phyloP scores from a whole-genome alignment of 78 protist species.

The Emiliania huxleyi region DNA sequence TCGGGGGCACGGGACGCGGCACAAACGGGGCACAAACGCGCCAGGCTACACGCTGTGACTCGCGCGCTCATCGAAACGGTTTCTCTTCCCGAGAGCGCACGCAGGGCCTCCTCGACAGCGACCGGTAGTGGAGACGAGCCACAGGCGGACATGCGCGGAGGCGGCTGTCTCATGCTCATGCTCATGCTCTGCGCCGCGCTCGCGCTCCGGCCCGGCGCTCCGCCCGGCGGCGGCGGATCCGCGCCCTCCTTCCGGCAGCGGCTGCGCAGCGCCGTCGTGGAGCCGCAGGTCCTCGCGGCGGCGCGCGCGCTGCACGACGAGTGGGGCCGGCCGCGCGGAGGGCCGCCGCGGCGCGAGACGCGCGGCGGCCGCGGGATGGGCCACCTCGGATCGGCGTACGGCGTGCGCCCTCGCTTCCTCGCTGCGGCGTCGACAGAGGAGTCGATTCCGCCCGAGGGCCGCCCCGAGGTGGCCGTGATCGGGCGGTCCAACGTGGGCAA shows the following conservation, averaged over 20 bases:
- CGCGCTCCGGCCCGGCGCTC: too few species aligned
- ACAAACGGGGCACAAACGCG: too few species aligned
- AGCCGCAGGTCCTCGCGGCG: neutral
- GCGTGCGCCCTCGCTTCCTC: neutral
- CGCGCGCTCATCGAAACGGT: too few species aligned
- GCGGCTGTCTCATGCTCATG: too few species aligned
- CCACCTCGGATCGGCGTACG: neutral
- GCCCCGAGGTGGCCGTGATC: neutral
- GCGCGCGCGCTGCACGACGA: neutral
- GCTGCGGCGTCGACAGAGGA: neutral
- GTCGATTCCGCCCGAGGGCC: neutral
- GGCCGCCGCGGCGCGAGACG: neutral
- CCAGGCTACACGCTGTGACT: too few species aligned
- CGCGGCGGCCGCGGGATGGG: neutral
- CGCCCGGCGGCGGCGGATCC: too few species aligned
- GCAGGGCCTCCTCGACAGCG: too few species aligned
- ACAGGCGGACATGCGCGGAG: too few species aligned
- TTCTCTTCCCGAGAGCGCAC: too few species aligned
- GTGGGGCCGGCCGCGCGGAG: neutral
- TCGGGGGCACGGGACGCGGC: too few species aligned
- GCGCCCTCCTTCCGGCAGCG: slow-evolving; percentile 13
- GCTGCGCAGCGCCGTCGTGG: neutral
- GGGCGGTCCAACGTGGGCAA: slow-evolving; percentile 4
- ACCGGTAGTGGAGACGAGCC: too few species aligned
- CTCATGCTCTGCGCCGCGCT: too few species aligned